Conservation (phyloP, 2,329 filamentous ascomycete species). For the Coniella vitis region DNA sequence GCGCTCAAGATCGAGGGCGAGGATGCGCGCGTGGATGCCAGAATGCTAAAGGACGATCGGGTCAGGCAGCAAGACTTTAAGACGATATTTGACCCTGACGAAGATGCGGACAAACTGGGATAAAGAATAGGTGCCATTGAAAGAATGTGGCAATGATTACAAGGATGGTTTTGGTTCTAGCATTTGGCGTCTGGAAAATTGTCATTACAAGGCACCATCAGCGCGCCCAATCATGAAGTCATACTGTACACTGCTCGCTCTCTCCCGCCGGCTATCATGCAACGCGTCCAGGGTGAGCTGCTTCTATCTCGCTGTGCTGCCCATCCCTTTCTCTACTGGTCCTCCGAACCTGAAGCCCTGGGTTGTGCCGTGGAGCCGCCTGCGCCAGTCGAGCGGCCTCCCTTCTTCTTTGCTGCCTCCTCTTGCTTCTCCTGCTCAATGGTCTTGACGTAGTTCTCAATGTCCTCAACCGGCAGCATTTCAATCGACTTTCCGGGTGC, state of each 20-base stretch:
- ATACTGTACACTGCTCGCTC: conserved; percentile 15
- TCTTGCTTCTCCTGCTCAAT: conserved; percentile 99
- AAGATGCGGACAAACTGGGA: conserved; percentile 69
- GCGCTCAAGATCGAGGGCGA: conserved; percentile 84
- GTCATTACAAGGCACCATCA: conserved; percentile 15
- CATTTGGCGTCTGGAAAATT: conserved; percentile 15
- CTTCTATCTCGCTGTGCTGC: conserved; percentile 5
- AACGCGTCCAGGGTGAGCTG: neutral
- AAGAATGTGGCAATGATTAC: neutral
- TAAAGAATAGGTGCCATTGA: no score
- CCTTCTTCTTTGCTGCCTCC: conserved; percentile 96
- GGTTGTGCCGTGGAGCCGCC: conserved; percentile 70
- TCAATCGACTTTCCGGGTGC: conserved; percentile 84
- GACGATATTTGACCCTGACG: conserved; percentile 69
- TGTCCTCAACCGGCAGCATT: conserved; percentile 91
- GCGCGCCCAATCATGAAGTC: conserved; percentile 16
- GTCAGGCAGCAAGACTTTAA: conserved; percentile 52
- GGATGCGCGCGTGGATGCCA: conserved; percentile 75
- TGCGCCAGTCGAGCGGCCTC: conserved; percentile 62
- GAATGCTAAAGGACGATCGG: conserved; percentile 91
- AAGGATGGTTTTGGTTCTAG: neutral
- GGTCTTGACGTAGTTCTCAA: conserved; percentile 95
- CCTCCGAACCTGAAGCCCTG: conserved; percentile 39
- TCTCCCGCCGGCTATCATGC: conserved; percentile 5
- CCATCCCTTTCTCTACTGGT: neutral